Evolutionary conservation across 2,329 filamentous ascomycete genomes (phyloP).

Genomic region (Xylaria polymorpha): DNA sequence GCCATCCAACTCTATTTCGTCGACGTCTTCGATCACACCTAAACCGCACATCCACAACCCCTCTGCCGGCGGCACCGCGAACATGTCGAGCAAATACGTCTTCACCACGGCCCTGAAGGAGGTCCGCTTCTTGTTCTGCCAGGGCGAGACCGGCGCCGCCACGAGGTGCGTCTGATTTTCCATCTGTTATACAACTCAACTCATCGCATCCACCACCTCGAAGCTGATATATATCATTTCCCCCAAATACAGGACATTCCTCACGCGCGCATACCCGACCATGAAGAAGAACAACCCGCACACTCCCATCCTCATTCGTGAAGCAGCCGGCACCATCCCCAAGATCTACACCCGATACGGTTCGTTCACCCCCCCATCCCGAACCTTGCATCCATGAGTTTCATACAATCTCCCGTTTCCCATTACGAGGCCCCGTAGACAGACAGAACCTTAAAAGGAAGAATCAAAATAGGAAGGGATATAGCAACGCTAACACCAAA

Average conservation of each 20-base stretch:
- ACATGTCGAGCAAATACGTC: slow-evolving; percentile 92
- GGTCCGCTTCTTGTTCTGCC: slow-evolving; percentile 96
- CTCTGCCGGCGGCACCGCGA: slow-evolving; percentile 45
- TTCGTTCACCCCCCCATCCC: slow-evolving; percentile 56
- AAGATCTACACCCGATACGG: slow-evolving; percentile 94
- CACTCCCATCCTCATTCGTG: slow-evolving; percentile 93
- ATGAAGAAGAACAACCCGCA: slow-evolving; percentile 99
- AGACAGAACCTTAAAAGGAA: too few species aligned
- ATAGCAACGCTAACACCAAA: slow-evolving; percentile 38
- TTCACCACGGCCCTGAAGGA: slow-evolving; percentile 92
- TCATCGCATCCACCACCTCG: neutral
- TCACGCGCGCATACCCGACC: slow-evolving; percentile 90
- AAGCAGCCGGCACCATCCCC: slow-evolving; percentile 85
- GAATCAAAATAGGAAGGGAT: neutral
- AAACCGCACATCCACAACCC: slow-evolving; percentile 18
- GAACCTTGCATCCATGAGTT: too few species aligned
- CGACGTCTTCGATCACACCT: slow-evolving; percentile 35
- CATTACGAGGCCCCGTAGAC: too few species aligned
- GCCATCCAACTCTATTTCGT: slow-evolving; percentile 43
- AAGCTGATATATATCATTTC: slow-evolving; percentile 1
- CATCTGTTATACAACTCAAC: neutral
- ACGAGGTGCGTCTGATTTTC: slow-evolving; percentile 73
- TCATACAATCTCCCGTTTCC: too few species aligned
- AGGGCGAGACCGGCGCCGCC: slow-evolving; percentile 88
- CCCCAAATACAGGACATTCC: slow-evolving; percentile 75